Evolutionary conservation across 768 basidiomycete genomes (phyloP).

Genomic region (Suillus fuscotomentosus): DNA sequence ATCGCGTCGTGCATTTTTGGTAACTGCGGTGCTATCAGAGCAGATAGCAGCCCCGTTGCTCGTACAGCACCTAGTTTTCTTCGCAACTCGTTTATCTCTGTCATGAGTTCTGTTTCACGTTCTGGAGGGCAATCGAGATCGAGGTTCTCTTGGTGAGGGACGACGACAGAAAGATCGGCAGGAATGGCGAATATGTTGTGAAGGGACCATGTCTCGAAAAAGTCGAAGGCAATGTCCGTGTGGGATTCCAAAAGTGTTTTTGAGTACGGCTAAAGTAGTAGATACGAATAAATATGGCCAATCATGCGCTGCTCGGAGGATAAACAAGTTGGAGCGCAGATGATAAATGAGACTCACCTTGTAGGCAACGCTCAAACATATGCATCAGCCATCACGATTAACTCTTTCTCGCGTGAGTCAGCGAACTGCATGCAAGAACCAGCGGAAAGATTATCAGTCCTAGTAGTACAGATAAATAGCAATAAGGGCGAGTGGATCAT

Average conservation of each 20-base stretch:
- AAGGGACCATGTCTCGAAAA: constrained; percentile 87
- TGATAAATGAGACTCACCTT: constrained; percentile 33
- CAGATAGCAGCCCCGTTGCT: no score
- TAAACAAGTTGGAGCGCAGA: neutral
- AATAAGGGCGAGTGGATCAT: no score
- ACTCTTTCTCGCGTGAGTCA: constrained; percentile 33
- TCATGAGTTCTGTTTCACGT: constrained; percentile 57
- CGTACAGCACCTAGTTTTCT: constrained; percentile 68
- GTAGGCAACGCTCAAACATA: constrained; percentile 46
- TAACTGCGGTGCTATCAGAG: no score
- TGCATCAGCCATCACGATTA: constrained; percentile 46
- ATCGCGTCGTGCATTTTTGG: no score
- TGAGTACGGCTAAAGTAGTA: no score
- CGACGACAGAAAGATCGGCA: constrained; percentile 63
- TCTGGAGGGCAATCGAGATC: constrained; percentile 62
- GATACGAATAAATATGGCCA: constrained; percentile 31
- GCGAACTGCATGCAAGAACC: neutral
- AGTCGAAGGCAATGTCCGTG: constrained; percentile 88
- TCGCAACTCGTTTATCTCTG: constrained; percentile 67
- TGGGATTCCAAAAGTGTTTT: constrained; percentile 84
- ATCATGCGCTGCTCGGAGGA: constrained; percentile 44
- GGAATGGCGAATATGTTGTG: constrained; percentile 85
- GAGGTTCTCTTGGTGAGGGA: constrained; percentile 73
- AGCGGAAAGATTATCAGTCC: no score
- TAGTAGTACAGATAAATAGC: no score